Evolutionary conservation across 2,329 filamentous ascomycete species (phyloP), one percentile per base, ranked within the genome.

Genomic region (Cladosporium austrohemisphaericum): DNA sequence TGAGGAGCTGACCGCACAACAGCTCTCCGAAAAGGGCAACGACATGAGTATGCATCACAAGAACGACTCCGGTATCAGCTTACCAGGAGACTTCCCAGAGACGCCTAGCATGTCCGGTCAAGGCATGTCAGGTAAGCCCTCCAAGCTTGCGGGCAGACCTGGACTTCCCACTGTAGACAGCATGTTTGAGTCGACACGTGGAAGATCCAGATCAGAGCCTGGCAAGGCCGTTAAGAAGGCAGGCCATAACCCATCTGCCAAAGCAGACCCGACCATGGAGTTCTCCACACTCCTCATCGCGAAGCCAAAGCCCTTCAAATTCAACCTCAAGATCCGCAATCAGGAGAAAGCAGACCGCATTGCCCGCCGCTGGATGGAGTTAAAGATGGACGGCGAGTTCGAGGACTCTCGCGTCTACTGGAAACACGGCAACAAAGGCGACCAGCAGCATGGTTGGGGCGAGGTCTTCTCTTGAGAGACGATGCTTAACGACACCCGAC

Each of bases 221-320:
- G 44, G 31, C 8, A 31, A 38, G 16, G 18, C 22, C 16, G 23
- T 13, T 3, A 46, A 28, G 23, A 26, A 20, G 16, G 16, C 18
- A 3, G 11, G 10, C n/a, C 44, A 47, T 26, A 47, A 32, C 14
- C 44, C 44, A 4, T 35, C 37, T 10, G 14, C 31, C 16, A 50
- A 29, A 26, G 47, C 38, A 23, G 37, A 38, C 13, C 19, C 16
- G 6, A 37, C 25, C 38, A 28, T 73, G 29, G 63, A 71, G 53
- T 73, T 67, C 56, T 67, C 68, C 10, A 71, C 67, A 10, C 57
- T 74, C 9, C 64, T 74, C 25, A 74, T 74, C 37, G 71, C 71
- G 1, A 74, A 74, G 51, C 72, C 72, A 1, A 55, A 69, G 13
- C 71, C 71, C 0, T 74, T 74, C 62, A 63, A 66, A 32, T 74